Conservation (phyloP, 805 yeast species). For the Yamadazyma endophytica region DNA sequence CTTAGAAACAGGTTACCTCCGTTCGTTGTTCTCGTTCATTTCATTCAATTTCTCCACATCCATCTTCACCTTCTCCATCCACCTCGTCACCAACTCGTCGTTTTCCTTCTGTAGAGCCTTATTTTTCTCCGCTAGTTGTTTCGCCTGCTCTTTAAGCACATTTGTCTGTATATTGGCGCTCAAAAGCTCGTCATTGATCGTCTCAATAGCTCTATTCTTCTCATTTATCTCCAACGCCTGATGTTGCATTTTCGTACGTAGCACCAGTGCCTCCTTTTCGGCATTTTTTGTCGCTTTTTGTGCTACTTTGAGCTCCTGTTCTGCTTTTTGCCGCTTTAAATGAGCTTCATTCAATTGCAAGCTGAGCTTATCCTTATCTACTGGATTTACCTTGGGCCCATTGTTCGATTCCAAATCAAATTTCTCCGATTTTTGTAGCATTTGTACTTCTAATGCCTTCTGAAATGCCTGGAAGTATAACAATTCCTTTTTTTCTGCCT, state of each 20-base stretch:
- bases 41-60: conserved; percentile 61
- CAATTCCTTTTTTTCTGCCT: conserved; percentile 26
- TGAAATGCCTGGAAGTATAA: conserved; percentile 30
- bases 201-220: conserved; percentile 55
- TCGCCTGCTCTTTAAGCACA: conserved; percentile 35
- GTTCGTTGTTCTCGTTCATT: no score
- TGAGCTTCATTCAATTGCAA: conserved; percentile 8
- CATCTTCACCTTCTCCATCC: conserved; percentile 40
- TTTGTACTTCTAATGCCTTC: conserved; percentile 8
- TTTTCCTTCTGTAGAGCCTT: no score
- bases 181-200: conserved; percentile 64
- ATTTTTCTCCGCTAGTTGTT: conserved; percentile 35
- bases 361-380: conserved; percentile 5
- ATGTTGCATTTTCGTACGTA: conserved; percentile 17
- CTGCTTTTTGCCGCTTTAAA: conserved; percentile 20
- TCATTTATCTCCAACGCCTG: conserved; percentile 29
- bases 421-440: conserved; percentile 1
- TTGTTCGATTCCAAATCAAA: conserved; percentile 2
- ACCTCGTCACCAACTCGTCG: conserved; percentile 42
- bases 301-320: conserved; percentile 10
- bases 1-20: no score
- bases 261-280: conserved; percentile 13
- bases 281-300: conserved; percentile 11
- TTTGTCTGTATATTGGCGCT: conserved; percentile 56
- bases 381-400: not conserved